phyloP scores from a whole-genome alignment of 2,329 filamentous ascomycete species.

The Botrytis porri region DNA sequence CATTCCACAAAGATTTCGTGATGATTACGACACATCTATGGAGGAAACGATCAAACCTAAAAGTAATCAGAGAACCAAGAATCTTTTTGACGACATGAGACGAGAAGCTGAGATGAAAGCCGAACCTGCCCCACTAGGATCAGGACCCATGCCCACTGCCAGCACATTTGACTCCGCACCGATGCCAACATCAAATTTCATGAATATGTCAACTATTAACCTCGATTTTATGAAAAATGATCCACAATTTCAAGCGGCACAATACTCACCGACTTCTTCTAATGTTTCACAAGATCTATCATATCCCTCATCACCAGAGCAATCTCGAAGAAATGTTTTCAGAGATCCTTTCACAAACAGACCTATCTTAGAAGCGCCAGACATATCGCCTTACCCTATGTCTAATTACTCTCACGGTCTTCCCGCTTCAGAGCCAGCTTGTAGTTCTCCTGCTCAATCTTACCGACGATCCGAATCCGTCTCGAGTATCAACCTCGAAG shows the following conservation, averaged over 20 bases:
- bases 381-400: constrained; percentile 27
- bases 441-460: constrained; percentile 29
- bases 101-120: constrained; percentile 52
- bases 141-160: constrained; percentile 46
- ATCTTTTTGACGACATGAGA: constrained; percentile 58
- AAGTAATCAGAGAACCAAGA: constrained; percentile 46
- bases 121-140: constrained; percentile 56
- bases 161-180: constrained; percentile 50
- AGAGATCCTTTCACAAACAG: constrained; percentile 45
- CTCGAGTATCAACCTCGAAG: constrained; percentile 60
- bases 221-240: constrained; percentile 44
- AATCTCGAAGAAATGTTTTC: constrained; percentile 47
- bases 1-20: constrained; percentile 51
- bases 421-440: constrained; percentile 22
- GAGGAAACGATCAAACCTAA: constrained; percentile 63
- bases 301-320: constrained; percentile 51
- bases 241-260: constrained; percentile 24
- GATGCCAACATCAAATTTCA: constrained; percentile 56
- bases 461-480: constrained; percentile 60
- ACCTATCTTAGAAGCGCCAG: constrained; percentile 40
- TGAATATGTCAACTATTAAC: constrained; percentile 49
- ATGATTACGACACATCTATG: constrained; percentile 63
- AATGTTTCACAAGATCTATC: constrained; percentile 48
- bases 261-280: constrained; percentile 33
- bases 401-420: constrained; percentile 23